These are phyloP conservation scores for Fraxinus americana DNA, from an alignment of 257 asterid genomes.

Conservation along the genomic window DNA sequence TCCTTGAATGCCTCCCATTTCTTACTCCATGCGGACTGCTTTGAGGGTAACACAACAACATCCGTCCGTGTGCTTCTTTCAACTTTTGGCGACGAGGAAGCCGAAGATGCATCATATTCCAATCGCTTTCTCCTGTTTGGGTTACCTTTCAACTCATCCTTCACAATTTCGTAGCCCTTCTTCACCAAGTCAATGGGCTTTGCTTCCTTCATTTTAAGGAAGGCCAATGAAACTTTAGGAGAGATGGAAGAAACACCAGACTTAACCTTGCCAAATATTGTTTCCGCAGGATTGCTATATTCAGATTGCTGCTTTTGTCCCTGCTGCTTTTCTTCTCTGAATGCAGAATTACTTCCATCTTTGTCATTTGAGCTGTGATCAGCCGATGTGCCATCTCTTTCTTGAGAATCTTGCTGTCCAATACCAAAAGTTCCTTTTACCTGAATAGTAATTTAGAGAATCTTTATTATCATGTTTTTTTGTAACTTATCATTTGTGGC, in stretches of 20 bases:
- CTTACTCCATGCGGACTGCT: slow-evolving; percentile 74
- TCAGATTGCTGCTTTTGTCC: slow-evolving; percentile 65
- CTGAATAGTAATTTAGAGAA: slow-evolving; percentile 40
- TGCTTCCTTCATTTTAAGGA: slow-evolving; percentile 74
- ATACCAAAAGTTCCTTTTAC: slow-evolving; percentile 70
- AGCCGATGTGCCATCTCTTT: slow-evolving; percentile 38
- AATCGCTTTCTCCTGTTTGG: slow-evolving; percentile 79
- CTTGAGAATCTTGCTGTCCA: slow-evolving; percentile 69
- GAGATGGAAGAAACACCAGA: slow-evolving; percentile 57
- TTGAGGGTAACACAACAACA: slow-evolving; percentile 68
- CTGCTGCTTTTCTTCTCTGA: slow-evolving; percentile 58
- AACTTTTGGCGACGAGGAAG: slow-evolving; percentile 49
- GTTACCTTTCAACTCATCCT: slow-evolving; percentile 85
- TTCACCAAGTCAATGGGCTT: slow-evolving; percentile 79
- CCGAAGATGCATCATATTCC: slow-evolving; percentile 54
- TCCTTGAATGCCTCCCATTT: slow-evolving; percentile 83
- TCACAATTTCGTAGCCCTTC: slow-evolving; percentile 73
- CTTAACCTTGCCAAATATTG: slow-evolving; percentile 70
- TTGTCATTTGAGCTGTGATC: slow-evolving; percentile 32
- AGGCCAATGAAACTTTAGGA: slow-evolving; percentile 63
- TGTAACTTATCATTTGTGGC: not conserved
- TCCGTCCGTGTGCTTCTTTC: slow-evolving; percentile 83
- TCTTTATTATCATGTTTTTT: slow-evolving; percentile 9
- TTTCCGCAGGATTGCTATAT: slow-evolving; percentile 47
- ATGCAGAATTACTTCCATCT: slow-evolving; percentile 42